Base-by-base conservation (phyloP, 1,139 yeast species). In the Geotrichum restrictum region DNA sequence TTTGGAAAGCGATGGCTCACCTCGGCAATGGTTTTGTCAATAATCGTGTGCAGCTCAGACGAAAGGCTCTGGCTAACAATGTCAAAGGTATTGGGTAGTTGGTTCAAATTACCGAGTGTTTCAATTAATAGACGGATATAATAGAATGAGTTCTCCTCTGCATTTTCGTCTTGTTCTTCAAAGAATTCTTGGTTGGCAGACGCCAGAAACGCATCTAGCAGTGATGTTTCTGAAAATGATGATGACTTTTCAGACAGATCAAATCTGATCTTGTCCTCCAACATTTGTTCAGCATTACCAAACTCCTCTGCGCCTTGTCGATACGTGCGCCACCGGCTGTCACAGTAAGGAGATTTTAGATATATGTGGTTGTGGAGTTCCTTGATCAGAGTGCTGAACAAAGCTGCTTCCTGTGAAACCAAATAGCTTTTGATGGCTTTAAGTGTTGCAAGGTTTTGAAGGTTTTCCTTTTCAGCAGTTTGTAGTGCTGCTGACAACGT, bases 291-390 rank as follows among this genome's bases (percentile, higher is more conserved):
- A 24, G 60, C 52, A 34, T 57, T 61, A 22, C 63, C 56, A 22
- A 56, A 54, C 18, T 60, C 59, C 40, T 65, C 68, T 29, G 59
- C 53, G 10, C 64, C 65, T 21, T 59, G 61, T 5, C 61, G 54
- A 48, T 65, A 67, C 3, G 66, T 56, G 27, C 60, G 62, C 73
- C 74, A 71, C 8, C 71, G 61, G 22, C 56, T 56, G 51, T 64
- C 62, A 52, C 70, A 61, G 59, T 68, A 69, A 4, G 74, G 75
- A 56, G 73, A 66, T 60, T 83, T 85, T 52, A 87, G 73, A 64
- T 87, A 91, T 18, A 89, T 73, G 55, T 88, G 86, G 54, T 77
- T 79, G 57, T 82, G 84, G 42, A 89, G 71, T 64, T 89, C 96
- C 59, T 87, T 96, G 19, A 88, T 73, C 27, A 89, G 73, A 63